Base-by-base conservation (phyloP, 495 filamentous ascomycete species). In the Daldinia loculata region DNA sequence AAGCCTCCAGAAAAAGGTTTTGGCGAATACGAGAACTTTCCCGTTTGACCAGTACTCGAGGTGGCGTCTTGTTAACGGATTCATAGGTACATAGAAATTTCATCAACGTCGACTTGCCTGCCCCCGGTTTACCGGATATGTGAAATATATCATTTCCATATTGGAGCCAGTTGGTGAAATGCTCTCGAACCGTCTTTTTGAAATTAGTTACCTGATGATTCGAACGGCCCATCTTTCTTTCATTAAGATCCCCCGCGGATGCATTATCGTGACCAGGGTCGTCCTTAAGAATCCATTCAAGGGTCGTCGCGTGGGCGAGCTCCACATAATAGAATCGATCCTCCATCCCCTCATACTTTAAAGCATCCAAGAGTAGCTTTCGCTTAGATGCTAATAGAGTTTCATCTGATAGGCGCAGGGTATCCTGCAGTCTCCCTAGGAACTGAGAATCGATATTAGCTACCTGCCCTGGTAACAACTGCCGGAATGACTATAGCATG, bases 1-100 rank as follows among this genome's bases (percentile, higher is more conserved):
- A 15, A 78, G 61, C 45, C 72, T 77, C 80, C 82, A 87, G 64
- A 85, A 86, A 69, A 84, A 88, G 58, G 83, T 82, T 30, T 64
- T 14, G 8, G 43, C 43, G 19, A 48, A 48, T 48, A 48, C 43
- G 17, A 48, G 43, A 48, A 22, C 17, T 22, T 48, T 24, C 17
- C 17, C 17, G 43, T 48, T 9, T 4, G 43, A 22, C 19, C 17
- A 48, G 8, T 22, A 3, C 43, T 48, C 19, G 19, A 48, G 43
- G 19, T 48, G 17, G 19, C 8, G 19, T 48, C 8, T 48, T 22
- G 43, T 48, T 48, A 19, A 22, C 8, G 22, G n/a, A 4, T 48
- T 48, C 17, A 48, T 48, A 29, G 27, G 27, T 29, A 17, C 43
- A 48, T 17, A 48, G 17, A 3, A 48, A 48, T 5, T 48, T 48